Percentiles rank a stretch among this genome's conserved stretches.
Conservation (phyloP, 2,329 filamentous ascomycete genomes). For the Ramichloridium luteum region DNA sequence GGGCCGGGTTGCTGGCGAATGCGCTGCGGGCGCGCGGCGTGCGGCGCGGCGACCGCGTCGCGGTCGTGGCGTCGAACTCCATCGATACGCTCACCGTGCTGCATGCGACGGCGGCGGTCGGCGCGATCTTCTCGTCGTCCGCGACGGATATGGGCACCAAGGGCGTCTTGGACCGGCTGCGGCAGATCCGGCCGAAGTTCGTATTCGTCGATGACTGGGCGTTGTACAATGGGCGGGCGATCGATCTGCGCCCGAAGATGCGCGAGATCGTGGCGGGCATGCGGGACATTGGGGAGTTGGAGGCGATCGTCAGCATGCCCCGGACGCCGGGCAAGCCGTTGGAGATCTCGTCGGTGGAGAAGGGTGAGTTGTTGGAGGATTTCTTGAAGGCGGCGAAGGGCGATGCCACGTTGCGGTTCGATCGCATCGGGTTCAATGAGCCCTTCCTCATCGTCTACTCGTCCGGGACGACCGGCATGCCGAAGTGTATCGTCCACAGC, state of each 20-base stretch:
- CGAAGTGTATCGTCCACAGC: constrained; percentile 77
- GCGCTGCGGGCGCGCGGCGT: constrained; percentile 58
- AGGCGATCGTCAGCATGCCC: constrained; percentile 52
- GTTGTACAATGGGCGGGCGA: constrained; percentile 64
- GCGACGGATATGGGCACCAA: constrained; percentile 76
- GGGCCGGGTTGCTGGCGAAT: constrained; percentile 48
- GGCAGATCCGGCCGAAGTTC: constrained; percentile 64
- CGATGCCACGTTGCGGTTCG: constrained; percentile 38
- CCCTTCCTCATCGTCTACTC: constrained; percentile 63
- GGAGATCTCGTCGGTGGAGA: constrained; percentile 45
- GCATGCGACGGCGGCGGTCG: constrained; percentile 56
- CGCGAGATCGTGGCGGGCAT: constrained; percentile 52
- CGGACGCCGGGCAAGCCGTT: constrained; percentile 47
- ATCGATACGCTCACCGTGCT: constrained; percentile 62
- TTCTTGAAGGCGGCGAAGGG: constrained; percentile 32
- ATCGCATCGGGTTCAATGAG: constrained; percentile 55
- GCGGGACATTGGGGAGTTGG: constrained; percentile 46
- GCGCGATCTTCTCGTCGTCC: constrained; percentile 62
- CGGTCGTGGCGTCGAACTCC: constrained; percentile 62
- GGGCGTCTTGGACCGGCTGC: constrained; percentile 60
- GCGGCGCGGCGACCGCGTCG: constrained; percentile 58
- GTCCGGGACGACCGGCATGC: constrained; percentile 68
- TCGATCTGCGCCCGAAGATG: constrained; percentile 65
- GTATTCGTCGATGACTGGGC: constrained; percentile 76
- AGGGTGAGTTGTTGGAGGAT: constrained; percentile 30